Base-by-base conservation (phyloP, 2,329 filamentous ascomycete genomes). In the Grosmannia serpens region DNA sequence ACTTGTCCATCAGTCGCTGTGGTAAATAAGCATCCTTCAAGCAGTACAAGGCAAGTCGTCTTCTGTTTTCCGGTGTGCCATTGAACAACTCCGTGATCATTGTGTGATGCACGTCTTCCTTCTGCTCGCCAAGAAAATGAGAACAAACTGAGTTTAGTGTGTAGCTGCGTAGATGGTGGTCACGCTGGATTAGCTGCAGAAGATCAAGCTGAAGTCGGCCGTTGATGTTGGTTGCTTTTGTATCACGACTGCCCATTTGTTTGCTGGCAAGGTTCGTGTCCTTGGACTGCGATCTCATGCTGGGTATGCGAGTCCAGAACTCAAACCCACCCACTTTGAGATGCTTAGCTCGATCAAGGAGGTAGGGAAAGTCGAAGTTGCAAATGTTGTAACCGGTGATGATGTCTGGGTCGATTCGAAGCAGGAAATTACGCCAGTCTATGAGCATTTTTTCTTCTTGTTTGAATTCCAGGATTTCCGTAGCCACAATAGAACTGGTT, bases 1-100 rank as follows among this genome's bases (percentile, higher is more conserved):
- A 78, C 71, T 99, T 99, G 69, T 99, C 94, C 85, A 99, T 91
- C 56, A 99, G 73, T 60, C 95, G 78, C 68, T 97, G 91, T 1
- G 94, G 94, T 4, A 99, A 78, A 67, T 96, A 99, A 0, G 94
- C 94, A 75, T 99, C 95, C 73, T 99, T 99, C 64, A 99, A 74
- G 73, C 94, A 99, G 75, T 99, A 99, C 1, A 99, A 83, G 1
- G 94, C 94, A 54, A 99, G 75, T 73, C 94, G 86, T 66, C 95
- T 84, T 64, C 94, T 79, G 4, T 92, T 96, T 69, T 99, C 94
- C 0, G 91, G 86, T 0, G 94, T 96, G 61, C 94, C 94, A 69
- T 99, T 97, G 78, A 91, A 96, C 3, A 99, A 75, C 68, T 97
- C 95, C 0, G 95, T 99, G 67, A 99, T 99, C 91, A 99, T 99